Base-by-base conservation (phyloP, 2,329 filamentous ascomycete species). In the Knufia petricola region DNA sequence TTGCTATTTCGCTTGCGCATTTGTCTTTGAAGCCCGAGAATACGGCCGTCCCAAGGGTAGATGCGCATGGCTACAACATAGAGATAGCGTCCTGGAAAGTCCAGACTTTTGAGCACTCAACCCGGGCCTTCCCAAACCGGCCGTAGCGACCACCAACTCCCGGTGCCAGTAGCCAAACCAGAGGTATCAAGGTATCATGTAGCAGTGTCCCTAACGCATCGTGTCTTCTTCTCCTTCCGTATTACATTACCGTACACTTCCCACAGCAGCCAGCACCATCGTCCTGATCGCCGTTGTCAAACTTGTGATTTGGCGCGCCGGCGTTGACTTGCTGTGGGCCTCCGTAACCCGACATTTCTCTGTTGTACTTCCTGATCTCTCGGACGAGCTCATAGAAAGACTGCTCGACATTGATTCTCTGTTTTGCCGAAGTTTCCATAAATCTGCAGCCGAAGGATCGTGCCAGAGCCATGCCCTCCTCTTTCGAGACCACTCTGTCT, bases 361-460 rank as follows among this genome's bases (percentile, higher is more conserved):
- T 90, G 80, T 98, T 96, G 73, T 94, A 96, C 70, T 87, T 85
- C 70, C 92, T 82, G 64, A 98, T 98, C 68, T 96, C 92, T 66
- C 92, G 85, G 51, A 98, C 92, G 60, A 96, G 89, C 66, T 96
- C 89, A 77, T 90, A 96, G 73, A 98, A 98, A 48, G 90, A 88
- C 71, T 94, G 89, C 70, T 98, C 92, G 62, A 98, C 92, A 65
- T 96, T 95, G 74, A 92, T 94, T 66, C 90, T 84, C 54, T 89
- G 94, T 74, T 96, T 98, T 58, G 92, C 92, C 36, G 92, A 98
- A 10, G 92, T 96, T 75, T 98, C 92, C 72, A 96, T 94, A 74
- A 96, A 98, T 66, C 92, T 94, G 83, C 92, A 98, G 64, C 82
- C 83, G 68, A 98, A 96, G 56, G 83, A 82, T 60, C 79, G 79